Percentiles rank a stretch among this genome's conserved stretches.
phyloP scores from a whole-genome alignment of 306 rosid genomes.

The Echinosophora koreensis region DNA sequence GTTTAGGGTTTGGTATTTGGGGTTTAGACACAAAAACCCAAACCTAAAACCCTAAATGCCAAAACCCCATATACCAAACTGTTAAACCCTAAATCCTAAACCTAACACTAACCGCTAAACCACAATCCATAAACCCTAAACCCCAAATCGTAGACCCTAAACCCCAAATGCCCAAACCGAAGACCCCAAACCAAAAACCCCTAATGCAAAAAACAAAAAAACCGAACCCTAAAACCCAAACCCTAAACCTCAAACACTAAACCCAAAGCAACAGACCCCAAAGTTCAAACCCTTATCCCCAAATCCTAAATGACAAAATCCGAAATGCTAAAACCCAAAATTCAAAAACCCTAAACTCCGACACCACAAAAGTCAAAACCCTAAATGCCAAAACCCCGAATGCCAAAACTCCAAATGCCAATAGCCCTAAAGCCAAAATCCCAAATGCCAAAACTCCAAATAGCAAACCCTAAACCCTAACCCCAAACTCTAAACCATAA shows the following conservation, averaged over 20 bases:
- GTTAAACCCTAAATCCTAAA: background rate
- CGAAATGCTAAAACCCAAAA: too few species aligned
- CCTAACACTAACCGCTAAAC: background rate
- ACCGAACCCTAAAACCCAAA: background rate
- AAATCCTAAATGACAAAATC: too few species aligned
- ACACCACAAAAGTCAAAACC: too few species aligned
- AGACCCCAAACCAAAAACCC: background rate
- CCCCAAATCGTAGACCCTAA: background rate
- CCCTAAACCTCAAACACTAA: constrained; percentile 4
- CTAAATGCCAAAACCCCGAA: too few species aligned
- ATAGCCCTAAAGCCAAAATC: too few species aligned
- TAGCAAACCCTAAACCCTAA: background rate
- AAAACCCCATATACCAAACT: background rate
- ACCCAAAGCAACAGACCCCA: background rate
- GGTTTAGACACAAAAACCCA: too few species aligned
- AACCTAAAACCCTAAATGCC: background rate
- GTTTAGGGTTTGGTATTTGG: too few species aligned
- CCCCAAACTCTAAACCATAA: constrained; percentile 1
- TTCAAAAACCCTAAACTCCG: too few species aligned
- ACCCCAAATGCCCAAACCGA: background rate
- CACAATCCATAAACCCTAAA: background rate
- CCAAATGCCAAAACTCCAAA: too few species aligned
- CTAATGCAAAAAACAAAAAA: background rate
- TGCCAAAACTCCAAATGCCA: too few species aligned
- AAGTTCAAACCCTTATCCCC: background rate